These are phyloP conservation scores for Xylariaceae sp. DNA, from an alignment of 2,329 filamentous ascomycete genomes.

Conservation along the genomic window DNA sequence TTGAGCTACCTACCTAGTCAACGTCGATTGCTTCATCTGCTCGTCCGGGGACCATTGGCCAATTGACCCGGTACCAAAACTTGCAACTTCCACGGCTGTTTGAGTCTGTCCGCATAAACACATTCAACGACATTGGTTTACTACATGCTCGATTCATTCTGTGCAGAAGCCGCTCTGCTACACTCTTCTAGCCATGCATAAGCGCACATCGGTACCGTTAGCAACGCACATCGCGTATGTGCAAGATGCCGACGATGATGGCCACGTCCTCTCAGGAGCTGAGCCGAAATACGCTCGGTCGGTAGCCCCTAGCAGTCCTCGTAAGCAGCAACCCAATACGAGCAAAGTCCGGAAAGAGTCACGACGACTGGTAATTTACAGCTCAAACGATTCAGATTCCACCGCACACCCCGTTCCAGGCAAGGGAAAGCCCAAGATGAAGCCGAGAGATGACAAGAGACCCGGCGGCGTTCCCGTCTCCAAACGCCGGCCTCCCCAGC, in stretches of 20 bases:
- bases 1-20: conserved; percentile 6
- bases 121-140: conserved; percentile 4
- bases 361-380: conserved; percentile 38
- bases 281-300: conserved; percentile 44
- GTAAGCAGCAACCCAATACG: conserved; percentile 49
- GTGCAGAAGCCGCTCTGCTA: conserved; percentile 10
- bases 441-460: conserved; percentile 32
- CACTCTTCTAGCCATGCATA: conserved; percentile 36
- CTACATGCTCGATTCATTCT: conserved; percentile 21
- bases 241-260: conserved; percentile 49
- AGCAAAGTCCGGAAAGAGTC: conserved; percentile 42
- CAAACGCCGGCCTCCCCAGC: conserved; percentile 31
- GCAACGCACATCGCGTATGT: conserved; percentile 37
- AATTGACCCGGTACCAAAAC: conserved; percentile 4
- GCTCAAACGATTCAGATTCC: conserved; percentile 31
- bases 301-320: conserved; percentile 39
- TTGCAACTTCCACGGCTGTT: neutral
- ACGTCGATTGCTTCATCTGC: conserved; percentile 12
- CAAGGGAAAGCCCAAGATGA: conserved; percentile 23
- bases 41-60: neutral
- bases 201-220: conserved; percentile 31
- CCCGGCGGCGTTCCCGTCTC: conserved; percentile 23
- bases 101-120: conserved; percentile 14
- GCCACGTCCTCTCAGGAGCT: conserved; percentile 37
- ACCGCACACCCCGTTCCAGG: conserved; percentile 34